phyloP scores from a whole-genome alignment of 805 yeast genomes.

The Saccharomycopsis sp. region DNA sequence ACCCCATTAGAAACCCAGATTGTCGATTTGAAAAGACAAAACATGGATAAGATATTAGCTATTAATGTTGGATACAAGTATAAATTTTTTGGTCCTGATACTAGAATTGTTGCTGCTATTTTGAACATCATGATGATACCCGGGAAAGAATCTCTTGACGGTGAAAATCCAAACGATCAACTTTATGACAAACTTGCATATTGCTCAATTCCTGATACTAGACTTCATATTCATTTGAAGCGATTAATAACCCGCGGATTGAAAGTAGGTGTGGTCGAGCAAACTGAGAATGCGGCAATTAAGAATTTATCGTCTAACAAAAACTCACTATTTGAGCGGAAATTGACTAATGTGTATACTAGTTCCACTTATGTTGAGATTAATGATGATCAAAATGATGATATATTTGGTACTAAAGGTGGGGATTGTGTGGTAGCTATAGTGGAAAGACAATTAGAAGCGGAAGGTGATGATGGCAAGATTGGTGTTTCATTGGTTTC shows the following conservation, averaged over 20 bases:
- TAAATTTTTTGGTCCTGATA: conserved; percentile 82
- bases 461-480: conserved; percentile 17
- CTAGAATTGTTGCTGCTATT: conserved; percentile 56
- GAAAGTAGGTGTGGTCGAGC: conserved; percentile 84
- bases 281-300: conserved; percentile 72
- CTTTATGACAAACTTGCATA: conserved; percentile 61
- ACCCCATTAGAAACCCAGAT: conserved; percentile 83
- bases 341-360: conserved; percentile 67
- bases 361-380: conserved; percentile 72
- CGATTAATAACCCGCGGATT: conserved; percentile 63
- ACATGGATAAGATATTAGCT: conserved; percentile 66
- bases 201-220: conserved; percentile 75
- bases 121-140: conserved; percentile 67
- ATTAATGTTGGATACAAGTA: conserved; percentile 91
- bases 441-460: conserved; percentile 26
- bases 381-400: conserved; percentile 24
- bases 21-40: conserved; percentile 49
- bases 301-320: conserved; percentile 49
- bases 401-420: conserved; percentile 23
- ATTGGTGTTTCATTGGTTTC: conserved; percentile 45
- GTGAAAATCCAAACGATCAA: conserved; percentile 39
- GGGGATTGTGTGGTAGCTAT: conserved; percentile 44
- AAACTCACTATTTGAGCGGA: conserved; percentile 55
- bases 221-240: conserved; percentile 71
- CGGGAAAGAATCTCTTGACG: conserved; percentile 53